Conservation (phyloP, 371 early-diverging fungal species). For the Batkoa obscura region DNA sequence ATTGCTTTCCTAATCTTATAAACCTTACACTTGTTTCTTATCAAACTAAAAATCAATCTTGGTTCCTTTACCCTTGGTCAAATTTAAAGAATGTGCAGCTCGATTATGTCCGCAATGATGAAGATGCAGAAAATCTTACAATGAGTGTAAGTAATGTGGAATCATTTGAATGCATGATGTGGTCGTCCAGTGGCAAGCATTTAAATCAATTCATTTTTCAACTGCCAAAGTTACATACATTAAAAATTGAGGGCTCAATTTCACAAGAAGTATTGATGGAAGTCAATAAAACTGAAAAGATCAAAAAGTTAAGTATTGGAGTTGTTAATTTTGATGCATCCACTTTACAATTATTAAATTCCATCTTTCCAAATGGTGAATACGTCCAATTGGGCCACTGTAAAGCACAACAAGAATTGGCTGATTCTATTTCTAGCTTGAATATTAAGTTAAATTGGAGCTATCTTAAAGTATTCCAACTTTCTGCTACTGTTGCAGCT, state of each 20-base stretch:
- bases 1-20: background rate
- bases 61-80: background rate
- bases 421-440: background rate
- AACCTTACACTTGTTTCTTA: background rate
- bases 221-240: background rate
- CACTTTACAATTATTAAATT: background rate
- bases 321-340: background rate
- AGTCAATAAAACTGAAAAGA: background rate
- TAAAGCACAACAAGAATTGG: background rate
- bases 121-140: background rate
- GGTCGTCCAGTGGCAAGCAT: background rate
- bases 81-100: background rate
- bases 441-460: background rate
- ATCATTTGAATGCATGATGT: background rate
- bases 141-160: background rate
- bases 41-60: background rate
- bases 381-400: slow-evolving; percentile 1
- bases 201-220: background rate
- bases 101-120: background rate
- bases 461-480: background rate
- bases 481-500: background rate
- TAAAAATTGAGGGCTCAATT: background rate
- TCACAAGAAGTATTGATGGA: background rate
- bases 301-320: background rate
- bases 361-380: background rate